Evolutionary conservation across 2,329 filamentous ascomycete genomes (phyloP).

Genomic region (Neocucurbitaria cava): DNA sequence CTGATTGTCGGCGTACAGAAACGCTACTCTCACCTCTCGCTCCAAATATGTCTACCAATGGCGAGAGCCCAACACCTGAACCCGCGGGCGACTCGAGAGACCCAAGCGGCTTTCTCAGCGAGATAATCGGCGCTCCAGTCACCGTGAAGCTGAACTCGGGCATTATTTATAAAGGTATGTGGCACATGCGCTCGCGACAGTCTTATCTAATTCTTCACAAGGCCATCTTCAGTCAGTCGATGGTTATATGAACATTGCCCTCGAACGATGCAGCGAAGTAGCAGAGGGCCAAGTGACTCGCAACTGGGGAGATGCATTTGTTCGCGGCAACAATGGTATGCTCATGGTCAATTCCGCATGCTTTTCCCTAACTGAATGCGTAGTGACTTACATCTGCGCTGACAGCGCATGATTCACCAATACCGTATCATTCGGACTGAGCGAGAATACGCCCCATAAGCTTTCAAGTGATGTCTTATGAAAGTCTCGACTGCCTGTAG

Average conservation of each 20-base stretch:
- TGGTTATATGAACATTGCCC: conserved; percentile 99
- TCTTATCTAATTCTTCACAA: conserved; percentile 48
- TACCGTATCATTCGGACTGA: neutral
- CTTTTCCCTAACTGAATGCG: conserved; percentile 13
- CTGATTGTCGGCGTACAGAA: neutral
- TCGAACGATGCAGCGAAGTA: conserved; percentile 93
- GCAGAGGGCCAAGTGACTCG: conserved; percentile 83
- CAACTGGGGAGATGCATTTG: conserved; percentile 92
- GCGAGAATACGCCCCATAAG: neutral
- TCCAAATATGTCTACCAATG: conserved; percentile 59
- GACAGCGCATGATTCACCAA: conserved; percentile 30
- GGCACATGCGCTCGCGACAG: conserved; percentile 3
- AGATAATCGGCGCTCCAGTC: conserved; percentile 93
- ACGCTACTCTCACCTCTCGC: neutral
- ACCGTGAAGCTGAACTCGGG: conserved; percentile 99
- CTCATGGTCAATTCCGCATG: neutral
- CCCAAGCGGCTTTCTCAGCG: conserved; percentile 88
- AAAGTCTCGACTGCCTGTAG: neutral
- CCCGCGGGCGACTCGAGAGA: conserved; percentile 80
- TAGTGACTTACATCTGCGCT: conserved; percentile 43
- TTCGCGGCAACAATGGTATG: conserved; percentile 92
- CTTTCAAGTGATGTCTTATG: neutral
- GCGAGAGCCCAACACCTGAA: conserved; percentile 64
- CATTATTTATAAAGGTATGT: conserved; percentile 89
- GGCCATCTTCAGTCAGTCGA: conserved; percentile 96